Evolutionary conservation across 805 yeast species (phyloP), one percentile per base, ranked within the genome.

Genomic region (Clavispora vitiphila): DNA sequence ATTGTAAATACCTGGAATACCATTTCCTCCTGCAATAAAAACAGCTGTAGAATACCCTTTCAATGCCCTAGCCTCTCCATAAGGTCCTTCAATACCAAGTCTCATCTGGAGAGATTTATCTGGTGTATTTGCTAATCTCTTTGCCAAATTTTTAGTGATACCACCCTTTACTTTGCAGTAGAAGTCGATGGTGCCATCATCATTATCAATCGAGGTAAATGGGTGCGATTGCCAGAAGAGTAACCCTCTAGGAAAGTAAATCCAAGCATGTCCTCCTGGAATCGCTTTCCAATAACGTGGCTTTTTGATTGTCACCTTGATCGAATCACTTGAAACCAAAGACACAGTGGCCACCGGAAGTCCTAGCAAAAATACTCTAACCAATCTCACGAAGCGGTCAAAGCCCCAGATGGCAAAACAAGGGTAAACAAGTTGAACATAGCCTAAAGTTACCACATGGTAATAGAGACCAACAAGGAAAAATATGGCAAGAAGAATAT

Each of bases 1-100:
- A 15, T 69, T 65, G 34, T 64, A 59, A 19, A 72, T 60, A 20
- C 80, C 86, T 1, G 91, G 81, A 39, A 85, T 67, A 39, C 93
- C 93, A 40, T 80, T 79, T 25, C 91, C 91, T 38, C 88, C 90
- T 6, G 90, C 83, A 18, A 84, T 47, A 34, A 82, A 70, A 5
- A 82, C 69, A 7, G 81, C 74, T 42, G 75, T 72, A 38, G 78
- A 74, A 50, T 72, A 81, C 32, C 67, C 62, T 20, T 65, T 61
- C 12, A 78, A 61, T 2, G 80, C 74, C 5, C 76, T 56, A 2
- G 72, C 48, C 26, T 69, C 66, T 2, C 91, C 87, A 53, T 85
- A 84, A 1, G 90, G 89, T 1, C 91, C 91, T 56, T 84, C 91
- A 10, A 68, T 55, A 9, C 59, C 56, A 14, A 68, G 67, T 39